These are phyloP conservation scores for Collybiopsis luxurians DNA, from an alignment of 768 basidiomycete species.

Conservation along the genomic window DNA sequence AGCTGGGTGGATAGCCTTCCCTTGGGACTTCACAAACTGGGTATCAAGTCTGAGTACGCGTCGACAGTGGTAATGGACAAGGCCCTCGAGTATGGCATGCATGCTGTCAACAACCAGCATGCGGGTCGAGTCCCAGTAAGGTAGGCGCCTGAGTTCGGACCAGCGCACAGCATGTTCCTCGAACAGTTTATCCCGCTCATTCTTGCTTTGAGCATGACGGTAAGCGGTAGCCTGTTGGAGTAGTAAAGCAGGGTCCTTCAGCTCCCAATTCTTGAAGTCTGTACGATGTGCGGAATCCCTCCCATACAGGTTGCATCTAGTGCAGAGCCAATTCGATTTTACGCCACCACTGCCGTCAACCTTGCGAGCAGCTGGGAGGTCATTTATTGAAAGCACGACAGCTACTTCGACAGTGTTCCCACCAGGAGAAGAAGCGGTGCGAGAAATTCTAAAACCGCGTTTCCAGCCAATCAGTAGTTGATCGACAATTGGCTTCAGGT, in stretches of 20 bases:
- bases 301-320: slow-evolving; percentile 2
- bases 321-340: slow-evolving; percentile 5
- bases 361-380: slow-evolving; percentile 26
- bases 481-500: slow-evolving; percentile 15
- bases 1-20: neutral
- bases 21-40: neutral
- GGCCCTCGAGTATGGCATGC: slow-evolving; percentile 22
- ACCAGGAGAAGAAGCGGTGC: slow-evolving; percentile 6
- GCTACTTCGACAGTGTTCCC: slow-evolving; percentile 10
- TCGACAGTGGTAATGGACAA: slow-evolving; percentile 1
- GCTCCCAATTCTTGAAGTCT: slow-evolving; percentile 17
- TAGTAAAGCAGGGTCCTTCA: slow-evolving; percentile 7
- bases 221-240: slow-evolving; percentile 12
- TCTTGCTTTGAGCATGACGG: slow-evolving; percentile 4
- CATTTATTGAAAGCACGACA: slow-evolving; percentile 18
- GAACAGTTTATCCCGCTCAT: slow-evolving; percentile 8
- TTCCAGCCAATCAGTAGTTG: slow-evolving; percentile 18
- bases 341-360: slow-evolving; percentile 19
- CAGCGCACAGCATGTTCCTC: slow-evolving; percentile 16
- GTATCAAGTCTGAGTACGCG: neutral
- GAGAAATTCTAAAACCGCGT: slow-evolving; percentile 13
- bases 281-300: neutral
- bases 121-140: slow-evolving; percentile 22
- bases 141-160: slow-evolving; percentile 19
- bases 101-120: slow-evolving; percentile 22